A percentile compares a stretch with the other conserved stretches of the same genome.
Evolutionary conservation across 1,284 basidiomycete genomes (phyloP).

Genomic region (Cutaneotrichosporon sp.): DNA sequence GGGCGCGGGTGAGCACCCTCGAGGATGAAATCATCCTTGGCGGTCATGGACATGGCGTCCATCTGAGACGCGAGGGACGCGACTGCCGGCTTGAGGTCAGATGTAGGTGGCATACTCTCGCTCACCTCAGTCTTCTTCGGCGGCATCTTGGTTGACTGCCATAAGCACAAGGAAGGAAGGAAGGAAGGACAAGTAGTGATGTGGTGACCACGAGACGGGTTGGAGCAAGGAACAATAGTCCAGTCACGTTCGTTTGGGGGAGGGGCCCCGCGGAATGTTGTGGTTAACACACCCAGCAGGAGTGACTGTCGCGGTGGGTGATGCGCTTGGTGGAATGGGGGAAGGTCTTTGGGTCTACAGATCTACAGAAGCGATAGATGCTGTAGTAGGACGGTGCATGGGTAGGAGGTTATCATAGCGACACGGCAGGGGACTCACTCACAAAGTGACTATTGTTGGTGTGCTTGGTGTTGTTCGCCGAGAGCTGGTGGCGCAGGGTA

Average conservation of each 20-base stretch:
- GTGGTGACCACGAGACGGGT: neutral
- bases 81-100: neutral
- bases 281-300: neutral
- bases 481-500: no score
- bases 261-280: neutral
- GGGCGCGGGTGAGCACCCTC: conserved; percentile 24
- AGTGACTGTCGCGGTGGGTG: no score
- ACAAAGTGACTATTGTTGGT: no score
- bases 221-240: neutral
- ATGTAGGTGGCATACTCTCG: neutral
- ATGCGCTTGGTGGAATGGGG: no score
- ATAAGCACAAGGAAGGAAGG: neutral
- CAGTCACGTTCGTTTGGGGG: no score
- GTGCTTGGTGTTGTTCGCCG: no score
- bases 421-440: no score
- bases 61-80: conserved; percentile 1
- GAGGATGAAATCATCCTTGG: conserved; percentile 15
- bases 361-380: neutral
- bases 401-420: no score
- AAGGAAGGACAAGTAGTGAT: neutral
- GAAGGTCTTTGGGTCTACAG: no score
- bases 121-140: neutral
- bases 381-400: no score
- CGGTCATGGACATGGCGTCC: neutral
- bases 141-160: neutral